A percentile compares a stretch with the other conserved stretches of the same genome.
phyloP scores from a whole-genome alignment of 805 yeast genomes.

The Metschnikowia koreensis region DNA sequence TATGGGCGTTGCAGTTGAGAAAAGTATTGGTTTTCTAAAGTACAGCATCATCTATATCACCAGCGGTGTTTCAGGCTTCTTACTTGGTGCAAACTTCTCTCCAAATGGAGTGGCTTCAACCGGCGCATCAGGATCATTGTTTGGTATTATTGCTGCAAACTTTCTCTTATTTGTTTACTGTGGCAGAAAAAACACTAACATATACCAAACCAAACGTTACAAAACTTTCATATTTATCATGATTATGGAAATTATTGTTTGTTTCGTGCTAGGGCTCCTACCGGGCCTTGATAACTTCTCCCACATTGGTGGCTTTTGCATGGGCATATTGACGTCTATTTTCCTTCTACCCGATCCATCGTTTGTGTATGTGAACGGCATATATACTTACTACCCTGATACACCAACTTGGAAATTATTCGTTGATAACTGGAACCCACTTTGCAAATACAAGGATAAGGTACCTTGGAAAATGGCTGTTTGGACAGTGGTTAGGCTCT shows the following conservation, averaged over 20 bases:
- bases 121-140: conserved; percentile 71
- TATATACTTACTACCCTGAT: conserved; percentile 33
- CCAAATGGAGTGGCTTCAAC: conserved; percentile 65
- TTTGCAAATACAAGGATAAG: conserved; percentile 33
- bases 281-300: conserved; percentile 77
- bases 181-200: conserved; percentile 49
- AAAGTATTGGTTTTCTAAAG: conserved; percentile 52
- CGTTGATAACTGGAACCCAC: conserved; percentile 40
- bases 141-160: conserved; percentile 66
- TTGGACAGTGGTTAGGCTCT: conserved; percentile 53
- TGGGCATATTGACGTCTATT: conserved; percentile 54
- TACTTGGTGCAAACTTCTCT: conserved; percentile 67
- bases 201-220: conserved; percentile 47
- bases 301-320: conserved; percentile 71
- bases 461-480: conserved; percentile 38
- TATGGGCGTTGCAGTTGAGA: conserved; percentile 61
- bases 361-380: conserved; percentile 41
- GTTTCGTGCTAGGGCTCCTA: conserved; percentile 61
- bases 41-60: conserved; percentile 55
- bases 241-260: conserved; percentile 55
- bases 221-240: conserved; percentile 44
- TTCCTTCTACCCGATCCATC: conserved; percentile 56
- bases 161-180: conserved; percentile 52
- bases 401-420: conserved; percentile 33
- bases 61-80: conserved; percentile 64